Conservation (phyloP, 2,329 filamentous ascomycete species). For the Metarhizium guizhouense region DNA sequence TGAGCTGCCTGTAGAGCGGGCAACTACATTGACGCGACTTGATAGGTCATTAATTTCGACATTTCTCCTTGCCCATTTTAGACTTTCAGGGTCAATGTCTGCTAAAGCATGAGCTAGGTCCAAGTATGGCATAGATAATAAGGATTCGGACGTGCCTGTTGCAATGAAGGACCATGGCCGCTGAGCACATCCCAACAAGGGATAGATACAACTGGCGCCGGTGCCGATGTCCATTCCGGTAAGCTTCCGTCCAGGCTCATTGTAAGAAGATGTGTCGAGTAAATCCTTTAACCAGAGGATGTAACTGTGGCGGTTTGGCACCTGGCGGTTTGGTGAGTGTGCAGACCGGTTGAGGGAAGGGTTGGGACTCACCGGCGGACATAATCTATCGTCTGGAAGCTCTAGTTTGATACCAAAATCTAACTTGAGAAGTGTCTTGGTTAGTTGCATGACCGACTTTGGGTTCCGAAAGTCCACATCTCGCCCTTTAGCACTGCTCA, state of each 20-base stretch:
- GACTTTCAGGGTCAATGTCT: slow-evolving; percentile 68
- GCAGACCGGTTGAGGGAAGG: not conserved
- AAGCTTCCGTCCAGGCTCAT: slow-evolving; percentile 38
- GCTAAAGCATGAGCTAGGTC: not conserved
- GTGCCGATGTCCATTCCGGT: slow-evolving; percentile 80
- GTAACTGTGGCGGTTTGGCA: slow-evolving; percentile 72
- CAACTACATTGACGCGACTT: slow-evolving; percentile 54
- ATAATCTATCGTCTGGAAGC: slow-evolving; percentile 70
- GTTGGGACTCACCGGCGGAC: slow-evolving; percentile 49
- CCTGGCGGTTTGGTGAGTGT: slow-evolving; percentile 23
- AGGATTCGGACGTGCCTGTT: slow-evolving; percentile 33
- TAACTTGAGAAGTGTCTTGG: slow-evolving; percentile 63
- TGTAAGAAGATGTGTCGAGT: slow-evolving; percentile 60
- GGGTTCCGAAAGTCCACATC: slow-evolving; percentile 78
- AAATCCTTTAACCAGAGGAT: slow-evolving; percentile 80
- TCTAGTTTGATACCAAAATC: slow-evolving; percentile 67
- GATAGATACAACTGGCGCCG: slow-evolving; percentile 86
- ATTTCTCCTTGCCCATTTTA: slow-evolving; percentile 59
- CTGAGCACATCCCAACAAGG: slow-evolving; percentile 65
- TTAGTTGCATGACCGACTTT: slow-evolving; percentile 67
- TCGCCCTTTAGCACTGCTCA: slow-evolving; percentile 19
- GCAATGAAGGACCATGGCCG: slow-evolving; percentile 67
- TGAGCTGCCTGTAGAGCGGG: slow-evolving; percentile 37
- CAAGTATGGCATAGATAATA: not conserved
- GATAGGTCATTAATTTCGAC: slow-evolving; percentile 56